These are phyloP conservation scores for Pseudocercospora ulei DNA, from an alignment of 2,329 filamentous ascomycete species.

Conservation along the genomic window DNA sequence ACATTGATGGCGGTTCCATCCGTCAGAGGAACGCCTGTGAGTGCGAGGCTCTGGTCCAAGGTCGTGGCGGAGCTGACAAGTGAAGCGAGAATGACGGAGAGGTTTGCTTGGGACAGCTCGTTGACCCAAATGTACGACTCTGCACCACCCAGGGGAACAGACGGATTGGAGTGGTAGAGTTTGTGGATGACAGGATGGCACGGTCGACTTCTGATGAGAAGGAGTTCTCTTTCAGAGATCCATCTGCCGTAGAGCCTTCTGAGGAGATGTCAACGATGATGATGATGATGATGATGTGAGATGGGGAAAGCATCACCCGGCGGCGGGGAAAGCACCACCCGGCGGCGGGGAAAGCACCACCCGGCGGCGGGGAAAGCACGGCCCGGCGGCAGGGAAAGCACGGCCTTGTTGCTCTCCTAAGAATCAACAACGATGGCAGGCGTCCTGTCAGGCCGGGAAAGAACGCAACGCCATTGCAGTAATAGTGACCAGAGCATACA, in stretches of 20 bases:
- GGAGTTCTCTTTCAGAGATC: slow-evolving; percentile 43
- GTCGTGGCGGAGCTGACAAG: slow-evolving; percentile 46
- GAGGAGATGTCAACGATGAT: slow-evolving; percentile 52
- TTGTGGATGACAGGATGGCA: slow-evolving; percentile 19
- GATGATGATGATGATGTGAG: no score
- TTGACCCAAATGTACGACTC: slow-evolving; percentile 53
- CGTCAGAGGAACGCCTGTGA: slow-evolving; percentile 56
- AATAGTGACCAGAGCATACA: no score
- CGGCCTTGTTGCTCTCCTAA: no score
- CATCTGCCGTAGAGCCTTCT: slow-evolving; percentile 43
- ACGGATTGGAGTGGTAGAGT: slow-evolving; percentile 36
- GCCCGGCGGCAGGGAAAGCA: no score
- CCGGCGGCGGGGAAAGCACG: no score
- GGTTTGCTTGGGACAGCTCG: slow-evolving; percentile 48
- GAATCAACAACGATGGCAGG: no score
- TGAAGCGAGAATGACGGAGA: slow-evolving; percentile 53
- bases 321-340: no score
- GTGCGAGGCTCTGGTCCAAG: slow-evolving; percentile 55
- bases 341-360: no score
- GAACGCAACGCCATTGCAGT: no score
- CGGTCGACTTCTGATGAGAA: slow-evolving; percentile 50
- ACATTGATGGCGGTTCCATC: slow-evolving; percentile 54
- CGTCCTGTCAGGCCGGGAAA: no score
- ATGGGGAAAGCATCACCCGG: no score
- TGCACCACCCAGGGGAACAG: slow-evolving; percentile 54